Percentiles rank a stretch among this genome's conserved stretches.
Conservation (phyloP, 1,139 yeast species). For the Saccharomyces hybrid region DNA sequence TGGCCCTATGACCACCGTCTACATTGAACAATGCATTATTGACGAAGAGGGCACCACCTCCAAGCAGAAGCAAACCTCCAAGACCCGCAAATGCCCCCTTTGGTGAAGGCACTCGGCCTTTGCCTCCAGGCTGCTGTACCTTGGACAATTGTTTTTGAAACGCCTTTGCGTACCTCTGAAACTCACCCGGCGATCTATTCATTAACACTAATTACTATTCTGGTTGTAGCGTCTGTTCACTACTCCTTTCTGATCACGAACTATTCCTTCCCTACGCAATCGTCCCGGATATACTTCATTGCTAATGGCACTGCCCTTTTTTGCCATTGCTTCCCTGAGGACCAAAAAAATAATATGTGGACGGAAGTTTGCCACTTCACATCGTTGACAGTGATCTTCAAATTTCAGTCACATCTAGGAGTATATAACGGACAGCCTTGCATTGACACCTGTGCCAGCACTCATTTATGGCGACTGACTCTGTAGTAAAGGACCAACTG, state of each 20-base stretch:
- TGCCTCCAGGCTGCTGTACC: conserved; percentile 31
- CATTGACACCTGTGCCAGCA: too few relatives aligned
- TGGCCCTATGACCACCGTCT: conserved; percentile 99
- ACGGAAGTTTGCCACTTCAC: neutral
- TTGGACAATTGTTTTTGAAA: conserved; percentile 28
- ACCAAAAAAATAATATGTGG: neutral
- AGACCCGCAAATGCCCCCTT: conserved; percentile 64
- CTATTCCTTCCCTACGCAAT: too few relatives aligned
- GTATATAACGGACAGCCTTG: too few relatives aligned
- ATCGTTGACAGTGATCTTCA: neutral
- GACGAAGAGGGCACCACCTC: conserved; percentile 60
- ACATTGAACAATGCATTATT: conserved; percentile 85
- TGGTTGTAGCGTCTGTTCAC: neutral
- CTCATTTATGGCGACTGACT: too few relatives aligned
- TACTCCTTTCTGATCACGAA: neutral
- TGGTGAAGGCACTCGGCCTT: conserved; percentile 33
- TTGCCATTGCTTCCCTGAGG: neutral
- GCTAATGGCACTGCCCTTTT: neutral
- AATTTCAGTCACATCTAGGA: neutral
- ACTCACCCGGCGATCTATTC: conserved; percentile 28
- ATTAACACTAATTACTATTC: conserved; percentile 7
- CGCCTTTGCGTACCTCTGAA: conserved; percentile 28
- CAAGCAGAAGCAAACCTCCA: conserved; percentile 68
- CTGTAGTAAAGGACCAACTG: too few relatives aligned
- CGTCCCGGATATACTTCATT: neutral